Conservation (phyloP, 108 stramenopile genomes). For the Aureococcus anophagefferens region DNA sequence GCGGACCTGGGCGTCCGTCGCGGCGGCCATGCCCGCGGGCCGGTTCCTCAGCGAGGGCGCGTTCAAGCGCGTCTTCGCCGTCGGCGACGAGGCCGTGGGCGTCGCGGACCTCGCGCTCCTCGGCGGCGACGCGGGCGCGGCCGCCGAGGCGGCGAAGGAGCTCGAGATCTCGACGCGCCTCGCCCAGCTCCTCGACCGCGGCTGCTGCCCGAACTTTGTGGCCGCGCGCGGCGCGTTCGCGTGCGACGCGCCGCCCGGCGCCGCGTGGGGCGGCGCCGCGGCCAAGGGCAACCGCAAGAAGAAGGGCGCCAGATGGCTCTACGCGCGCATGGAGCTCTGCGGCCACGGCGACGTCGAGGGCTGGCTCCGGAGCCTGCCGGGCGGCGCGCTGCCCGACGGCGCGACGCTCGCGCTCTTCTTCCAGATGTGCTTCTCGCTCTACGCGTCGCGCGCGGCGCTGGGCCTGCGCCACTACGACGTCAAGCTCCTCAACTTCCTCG, state of each 20-base stretch:
- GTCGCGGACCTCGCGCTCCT: constrained; percentile 74
- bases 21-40: constrained; percentile 43
- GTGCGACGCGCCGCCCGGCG: constrained; percentile 51
- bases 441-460: constrained; percentile 64
- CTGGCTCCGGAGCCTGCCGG: constrained; percentile 55
- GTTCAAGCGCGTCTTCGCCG: constrained; percentile 77
- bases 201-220: constrained; percentile 84
- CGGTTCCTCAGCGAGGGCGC: constrained; percentile 77
- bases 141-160: constrained; percentile 77
- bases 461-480: constrained; percentile 93
- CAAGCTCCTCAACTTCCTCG: constrained; percentile 92
- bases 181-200: constrained; percentile 63
- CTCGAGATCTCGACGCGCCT: constrained; percentile 70
- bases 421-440: constrained; percentile 86
- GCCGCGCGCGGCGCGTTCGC: constrained; percentile 66
- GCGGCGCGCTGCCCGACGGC: constrained; percentile 27
- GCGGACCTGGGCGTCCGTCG: neutral
- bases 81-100: constrained; percentile 66
- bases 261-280: constrained; percentile 53
- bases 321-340: constrained; percentile 97
- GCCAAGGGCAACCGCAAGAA: too few species aligned
- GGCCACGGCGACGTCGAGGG: constrained; percentile 82
- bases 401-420: constrained; percentile 62
- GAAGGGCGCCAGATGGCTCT: too few species aligned
- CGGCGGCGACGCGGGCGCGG: constrained; percentile 8